These are phyloP conservation scores for Entoloma clypeatum DNA, from an alignment of 1,284 basidiomycete species.

Conservation along the genomic window DNA sequence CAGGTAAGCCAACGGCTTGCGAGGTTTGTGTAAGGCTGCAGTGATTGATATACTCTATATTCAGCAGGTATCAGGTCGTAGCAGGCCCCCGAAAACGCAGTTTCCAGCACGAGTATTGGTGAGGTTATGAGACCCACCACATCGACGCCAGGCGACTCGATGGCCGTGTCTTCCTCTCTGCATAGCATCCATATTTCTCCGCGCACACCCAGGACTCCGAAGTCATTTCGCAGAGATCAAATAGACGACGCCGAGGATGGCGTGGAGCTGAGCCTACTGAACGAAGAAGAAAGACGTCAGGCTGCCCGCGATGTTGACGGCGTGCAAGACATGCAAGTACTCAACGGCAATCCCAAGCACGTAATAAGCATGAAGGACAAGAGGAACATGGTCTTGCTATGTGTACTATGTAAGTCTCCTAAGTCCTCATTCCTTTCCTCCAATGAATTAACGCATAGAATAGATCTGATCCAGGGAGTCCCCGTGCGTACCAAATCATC, in stretches of 20 bases:
- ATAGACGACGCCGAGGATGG: conserved; percentile 47
- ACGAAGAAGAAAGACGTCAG: conserved; percentile 50
- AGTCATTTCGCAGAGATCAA: conserved; percentile 29
- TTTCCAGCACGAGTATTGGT: conserved; percentile 20
- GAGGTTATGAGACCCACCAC: conserved; percentile 37
- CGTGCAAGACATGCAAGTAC: conserved; percentile 27
- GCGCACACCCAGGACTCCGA: conserved; percentile 51
- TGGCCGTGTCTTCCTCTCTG: conserved; percentile 50
- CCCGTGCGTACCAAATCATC: conserved; percentile 62
- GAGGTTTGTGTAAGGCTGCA: no score
- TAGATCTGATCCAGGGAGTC: conserved; percentile 83
- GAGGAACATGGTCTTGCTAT: conserved; percentile 81
- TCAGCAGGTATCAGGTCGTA: no score
- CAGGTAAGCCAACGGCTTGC: no score
- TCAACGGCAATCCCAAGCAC: conserved; percentile 37
- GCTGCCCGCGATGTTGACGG: conserved; percentile 43
- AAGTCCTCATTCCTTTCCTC: conserved; percentile 10
- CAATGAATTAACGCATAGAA: conserved; percentile 45
- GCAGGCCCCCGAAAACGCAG: conserved; percentile 23
- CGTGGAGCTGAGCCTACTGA: conserved; percentile 62
- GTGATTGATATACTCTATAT: no score
- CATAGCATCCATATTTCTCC: conserved; percentile 64
- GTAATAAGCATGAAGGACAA: conserved; percentile 73
- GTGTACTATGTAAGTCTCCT: conserved; percentile 77
- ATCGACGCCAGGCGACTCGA: conserved; percentile 25